These are phyloP conservation scores for Cladosporium sp. DNA, from an alignment of 2,329 filamentous ascomycete genomes.

Conservation along the genomic window DNA sequence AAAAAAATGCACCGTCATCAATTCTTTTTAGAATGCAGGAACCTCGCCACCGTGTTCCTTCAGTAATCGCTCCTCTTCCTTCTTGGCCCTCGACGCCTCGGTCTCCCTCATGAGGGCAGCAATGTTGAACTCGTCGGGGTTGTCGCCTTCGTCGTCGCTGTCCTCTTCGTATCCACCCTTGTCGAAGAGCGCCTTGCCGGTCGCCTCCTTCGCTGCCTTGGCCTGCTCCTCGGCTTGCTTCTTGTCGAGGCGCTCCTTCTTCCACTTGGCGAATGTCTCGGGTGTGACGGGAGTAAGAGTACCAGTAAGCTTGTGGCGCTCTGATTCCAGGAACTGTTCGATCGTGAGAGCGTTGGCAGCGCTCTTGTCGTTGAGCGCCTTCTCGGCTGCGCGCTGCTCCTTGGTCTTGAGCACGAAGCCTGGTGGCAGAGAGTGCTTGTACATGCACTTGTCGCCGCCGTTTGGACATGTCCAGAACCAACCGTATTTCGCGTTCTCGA, in stretches of 20 bases:
- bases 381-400: conserved; percentile 92
- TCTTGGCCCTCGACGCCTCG: conserved; percentile 66
- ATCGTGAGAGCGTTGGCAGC: conserved; percentile 90
- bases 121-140: conserved; percentile 69
- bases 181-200: conserved; percentile 91
- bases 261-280: conserved; percentile 94
- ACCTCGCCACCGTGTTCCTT: conserved; percentile 1
- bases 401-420: conserved; percentile 97
- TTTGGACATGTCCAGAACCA: conserved; percentile 99
- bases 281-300: conserved; percentile 88
- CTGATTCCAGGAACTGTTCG: conserved; percentile 94
- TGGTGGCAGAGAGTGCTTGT: conserved; percentile 89
- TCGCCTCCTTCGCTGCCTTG: conserved; percentile 87
- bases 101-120: conserved; percentile 81
- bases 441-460: conserved; percentile 96
- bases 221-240: conserved; percentile 92
- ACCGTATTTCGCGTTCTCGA: conserved; percentile 97
- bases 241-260: conserved; percentile 89
- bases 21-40: background rate
- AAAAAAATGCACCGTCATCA: background rate
- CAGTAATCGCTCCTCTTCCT: conserved; percentile 67
- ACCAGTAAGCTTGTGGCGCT: conserved; percentile 91
- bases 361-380: conserved; percentile 92
- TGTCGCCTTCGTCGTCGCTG: conserved; percentile 60
- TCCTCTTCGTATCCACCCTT: conserved; percentile 85